These are phyloP conservation scores for Vigna hirtella DNA, from an alignment of 306 rosid species.

Conservation along the genomic window DNA sequence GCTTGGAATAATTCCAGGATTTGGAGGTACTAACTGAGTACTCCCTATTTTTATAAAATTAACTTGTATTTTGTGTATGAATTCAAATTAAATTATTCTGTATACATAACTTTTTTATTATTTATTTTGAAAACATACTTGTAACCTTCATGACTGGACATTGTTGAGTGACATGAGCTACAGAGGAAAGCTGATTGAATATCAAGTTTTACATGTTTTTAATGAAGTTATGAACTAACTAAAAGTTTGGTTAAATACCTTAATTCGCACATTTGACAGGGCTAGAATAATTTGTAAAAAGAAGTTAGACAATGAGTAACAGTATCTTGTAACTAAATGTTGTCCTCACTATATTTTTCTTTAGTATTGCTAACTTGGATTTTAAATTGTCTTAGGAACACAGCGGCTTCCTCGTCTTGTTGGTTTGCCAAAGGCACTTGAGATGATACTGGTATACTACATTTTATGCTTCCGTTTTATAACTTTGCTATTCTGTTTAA, in stretches of 20 bases:
- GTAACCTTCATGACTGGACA: conserved; percentile 9
- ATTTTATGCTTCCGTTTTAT: conserved; percentile 14
- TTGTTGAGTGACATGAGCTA: conserved; percentile 8
- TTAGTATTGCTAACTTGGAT: conserved; percentile 39
- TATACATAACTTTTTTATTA: not conserved
- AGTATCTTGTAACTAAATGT: not conserved
- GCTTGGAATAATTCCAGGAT: conserved; percentile 97
- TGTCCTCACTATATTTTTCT: conserved; percentile 29
- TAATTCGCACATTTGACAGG: conserved; percentile 5
- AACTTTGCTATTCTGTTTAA: conserved; percentile 30
- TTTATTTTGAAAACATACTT: conserved; percentile 21
- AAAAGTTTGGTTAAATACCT: conserved; percentile 33
- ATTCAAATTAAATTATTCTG: conserved; percentile 35
- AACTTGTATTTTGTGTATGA: conserved; percentile 20
- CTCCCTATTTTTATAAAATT: conserved; percentile 21
- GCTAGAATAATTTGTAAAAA: conserved; percentile 24
- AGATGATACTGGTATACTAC: conserved; percentile 87
- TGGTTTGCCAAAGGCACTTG: conserved; percentile 91
- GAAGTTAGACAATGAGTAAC: conserved; percentile 14
- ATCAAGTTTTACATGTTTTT: conserved; percentile 18
- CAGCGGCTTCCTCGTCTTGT: conserved; percentile 99
- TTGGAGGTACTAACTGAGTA: conserved; percentile 71
- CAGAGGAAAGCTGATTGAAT: conserved; percentile 26
- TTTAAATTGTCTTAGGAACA: conserved; percentile 71
- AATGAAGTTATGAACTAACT: not conserved